Evolutionary conservation across 78 protist genomes (phyloP).

Genomic region (Mastigamoeba balamuthi): DNA sequence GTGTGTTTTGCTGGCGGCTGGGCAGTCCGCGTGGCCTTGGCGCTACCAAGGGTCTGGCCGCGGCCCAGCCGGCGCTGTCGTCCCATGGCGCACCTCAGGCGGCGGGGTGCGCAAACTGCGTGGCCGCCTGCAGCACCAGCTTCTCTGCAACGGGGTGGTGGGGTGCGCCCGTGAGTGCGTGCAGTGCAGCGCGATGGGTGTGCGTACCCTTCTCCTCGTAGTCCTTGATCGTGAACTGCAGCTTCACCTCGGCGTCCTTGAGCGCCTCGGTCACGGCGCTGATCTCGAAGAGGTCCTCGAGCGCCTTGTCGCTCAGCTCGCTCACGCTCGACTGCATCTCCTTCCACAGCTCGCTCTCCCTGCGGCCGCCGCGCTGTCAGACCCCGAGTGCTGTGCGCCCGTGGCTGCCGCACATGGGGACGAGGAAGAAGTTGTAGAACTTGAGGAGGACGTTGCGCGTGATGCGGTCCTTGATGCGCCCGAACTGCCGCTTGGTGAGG

Average conservation of each 20-base stretch:
- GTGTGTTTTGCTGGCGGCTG: too few relatives aligned
- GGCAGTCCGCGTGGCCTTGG: too few relatives aligned
- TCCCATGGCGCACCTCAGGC: too few relatives aligned
- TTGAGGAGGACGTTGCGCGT: constrained; percentile 54
- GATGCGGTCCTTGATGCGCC: constrained; percentile 38
- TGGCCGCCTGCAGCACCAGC: constrained; percentile 14
- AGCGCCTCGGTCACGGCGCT: constrained; percentile 28
- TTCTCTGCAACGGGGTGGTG: too few relatives aligned
- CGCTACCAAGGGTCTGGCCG: too few relatives aligned
- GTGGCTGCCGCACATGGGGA: constrained; percentile 26
- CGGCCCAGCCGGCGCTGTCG: too few relatives aligned
- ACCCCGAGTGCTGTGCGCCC: not conserved
- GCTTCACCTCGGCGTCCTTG: constrained; percentile 35
- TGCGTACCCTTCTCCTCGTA: constrained; percentile 22
- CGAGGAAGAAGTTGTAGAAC: constrained; percentile 60
- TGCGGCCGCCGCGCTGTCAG: not conserved
- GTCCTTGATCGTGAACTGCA: constrained; percentile 16
- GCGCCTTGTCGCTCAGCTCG: constrained; percentile 24
- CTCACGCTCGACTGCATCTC: constrained; percentile 43
- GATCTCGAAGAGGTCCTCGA: constrained; percentile 55
- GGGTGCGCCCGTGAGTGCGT: too few relatives aligned
- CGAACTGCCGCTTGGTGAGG: constrained; percentile 34
- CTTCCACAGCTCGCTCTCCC: constrained; percentile 54
- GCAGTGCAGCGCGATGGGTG: too few relatives aligned
- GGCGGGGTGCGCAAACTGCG: constrained; percentile 31